A percentile compares a stretch with the other conserved stretches of the same genome.
Conservation (phyloP, 495 filamentous ascomycete species). For the Annulohypoxylon nitens region DNA sequence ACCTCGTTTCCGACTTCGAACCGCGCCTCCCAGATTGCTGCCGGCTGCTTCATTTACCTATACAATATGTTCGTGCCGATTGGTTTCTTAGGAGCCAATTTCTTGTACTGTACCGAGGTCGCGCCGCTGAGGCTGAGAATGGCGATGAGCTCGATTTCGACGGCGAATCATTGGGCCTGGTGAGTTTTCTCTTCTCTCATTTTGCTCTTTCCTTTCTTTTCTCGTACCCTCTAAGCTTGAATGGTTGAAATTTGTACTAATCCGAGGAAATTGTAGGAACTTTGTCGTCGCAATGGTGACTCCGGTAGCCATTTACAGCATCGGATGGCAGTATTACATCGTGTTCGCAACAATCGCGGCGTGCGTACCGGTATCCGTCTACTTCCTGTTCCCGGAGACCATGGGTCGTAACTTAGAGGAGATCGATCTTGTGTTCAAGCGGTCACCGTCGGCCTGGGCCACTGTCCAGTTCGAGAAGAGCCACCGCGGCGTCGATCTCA, state of each 20-base stretch:
- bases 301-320: slow-evolving; percentile 60
- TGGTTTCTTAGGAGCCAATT: slow-evolving; percentile 70
- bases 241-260: slow-evolving; percentile 4
- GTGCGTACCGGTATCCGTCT: slow-evolving; percentile 63
- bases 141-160: slow-evolving; percentile 65
- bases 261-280: slow-evolving; percentile 51
- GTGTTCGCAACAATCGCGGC: slow-evolving; percentile 64
- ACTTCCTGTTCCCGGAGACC: slow-evolving; percentile 71
- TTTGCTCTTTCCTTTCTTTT: neutral
- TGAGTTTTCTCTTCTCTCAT: slow-evolving; percentile 41
- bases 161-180: slow-evolving; percentile 66
- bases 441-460: slow-evolving; percentile 68
- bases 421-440: slow-evolving; percentile 75
- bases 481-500: slow-evolving; percentile 62
- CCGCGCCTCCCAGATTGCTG: slow-evolving; percentile 50
- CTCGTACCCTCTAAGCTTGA: neutral
- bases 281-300: slow-evolving; percentile 64
- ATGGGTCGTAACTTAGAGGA: slow-evolving; percentile 70
- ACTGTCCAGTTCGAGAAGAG: slow-evolving; percentile 70
- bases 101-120: slow-evolving; percentile 70
- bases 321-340: slow-evolving; percentile 64
- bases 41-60: slow-evolving; percentile 69
- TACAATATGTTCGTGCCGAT: slow-evolving; percentile 72
- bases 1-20: slow-evolving; percentile 55
- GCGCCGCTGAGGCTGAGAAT: slow-evolving; percentile 66